Evolutionary conservation across 2,329 filamentous ascomycete genomes (phyloP).

Genomic region (Phialophora expanda): DNA sequence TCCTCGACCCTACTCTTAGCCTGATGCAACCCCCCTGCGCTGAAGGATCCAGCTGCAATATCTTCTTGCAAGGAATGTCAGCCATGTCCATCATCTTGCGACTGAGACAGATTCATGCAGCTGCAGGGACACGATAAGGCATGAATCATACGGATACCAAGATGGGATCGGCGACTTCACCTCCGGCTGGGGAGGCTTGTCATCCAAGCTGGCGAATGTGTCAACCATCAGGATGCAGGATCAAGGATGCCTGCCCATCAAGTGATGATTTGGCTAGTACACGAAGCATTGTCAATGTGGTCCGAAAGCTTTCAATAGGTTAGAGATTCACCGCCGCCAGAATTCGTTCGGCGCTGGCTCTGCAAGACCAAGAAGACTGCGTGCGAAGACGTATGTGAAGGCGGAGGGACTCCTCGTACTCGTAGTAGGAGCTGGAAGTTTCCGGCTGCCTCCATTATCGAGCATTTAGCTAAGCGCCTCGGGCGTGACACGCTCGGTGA

Average conservation of each 20-base stretch:
- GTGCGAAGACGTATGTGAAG: background rate
- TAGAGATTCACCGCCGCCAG: background rate
- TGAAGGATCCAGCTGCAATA: background rate
- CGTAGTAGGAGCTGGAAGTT: background rate
- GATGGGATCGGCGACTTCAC: background rate
- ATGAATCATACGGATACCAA: background rate
- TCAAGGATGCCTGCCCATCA: background rate
- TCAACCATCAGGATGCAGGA: background rate
- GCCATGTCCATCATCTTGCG: background rate
- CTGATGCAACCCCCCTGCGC: background rate
- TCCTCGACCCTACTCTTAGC: background rate
- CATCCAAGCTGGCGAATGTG: background rate
- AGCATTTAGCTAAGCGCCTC: background rate
- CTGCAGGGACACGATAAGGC: background rate
- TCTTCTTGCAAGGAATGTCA: background rate
- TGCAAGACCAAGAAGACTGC: background rate
- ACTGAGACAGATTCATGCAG: background rate
- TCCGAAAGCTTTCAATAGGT: background rate
- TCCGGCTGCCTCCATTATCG: background rate
- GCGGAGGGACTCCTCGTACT: no score
- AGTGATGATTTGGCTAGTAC: no score
- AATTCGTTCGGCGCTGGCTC: background rate
- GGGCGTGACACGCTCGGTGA: no score
- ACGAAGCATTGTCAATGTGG: background rate
- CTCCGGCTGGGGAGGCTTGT: background rate